These are phyloP conservation scores for Phycomyces nitens DNA, from an alignment of 192 early-diverging fungal species.

Conservation along the genomic window DNA sequence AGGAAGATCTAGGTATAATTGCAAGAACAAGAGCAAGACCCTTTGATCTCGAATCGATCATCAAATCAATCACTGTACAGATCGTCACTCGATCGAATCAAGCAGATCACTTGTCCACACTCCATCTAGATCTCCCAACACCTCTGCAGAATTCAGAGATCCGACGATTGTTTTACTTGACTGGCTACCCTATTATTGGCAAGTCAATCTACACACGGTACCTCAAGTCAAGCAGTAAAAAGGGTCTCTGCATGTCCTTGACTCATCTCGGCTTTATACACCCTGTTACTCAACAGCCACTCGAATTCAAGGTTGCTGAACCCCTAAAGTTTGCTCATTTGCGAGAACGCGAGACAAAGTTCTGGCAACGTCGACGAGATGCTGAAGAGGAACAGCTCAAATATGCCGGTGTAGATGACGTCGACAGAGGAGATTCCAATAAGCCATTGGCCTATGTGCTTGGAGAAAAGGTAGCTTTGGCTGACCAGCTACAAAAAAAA, in stretches of 20 bases:
- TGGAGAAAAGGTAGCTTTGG: slow-evolving; percentile 40
- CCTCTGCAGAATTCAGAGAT: slow-evolving; percentile 41
- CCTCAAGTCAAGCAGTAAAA: slow-evolving; percentile 53
- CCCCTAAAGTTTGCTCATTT: slow-evolving; percentile 56
- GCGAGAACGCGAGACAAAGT: slow-evolving; percentile 53
- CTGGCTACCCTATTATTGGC: slow-evolving; percentile 53
- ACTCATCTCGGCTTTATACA: slow-evolving; percentile 43
- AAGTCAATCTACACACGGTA: slow-evolving; percentile 48
- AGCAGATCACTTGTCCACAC: slow-evolving; percentile 30
- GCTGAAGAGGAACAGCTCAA: slow-evolving; percentile 43
- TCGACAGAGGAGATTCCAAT: slow-evolving; percentile 25
- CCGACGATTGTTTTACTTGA: slow-evolving; percentile 45
- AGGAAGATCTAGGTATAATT: background rate
- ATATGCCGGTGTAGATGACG: slow-evolving; percentile 18
- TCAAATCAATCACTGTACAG: slow-evolving; percentile 21
- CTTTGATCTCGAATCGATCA: background rate
- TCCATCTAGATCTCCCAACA: slow-evolving; percentile 28
- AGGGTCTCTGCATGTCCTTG: slow-evolving; percentile 53
- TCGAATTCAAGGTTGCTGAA: slow-evolving; percentile 33
- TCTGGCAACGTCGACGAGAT: slow-evolving; percentile 39
- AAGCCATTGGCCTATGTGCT: slow-evolving; percentile 48
- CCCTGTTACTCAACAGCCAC: background rate
- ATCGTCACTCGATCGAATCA: slow-evolving; percentile 37
- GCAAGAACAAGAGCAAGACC: background rate
- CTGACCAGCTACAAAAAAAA: background rate